A percentile compares a stretch with the other conserved stretches of the same genome.
These are phyloP conservation scores for Nemania sp. DNA, from an alignment of 2,329 filamentous ascomycete genomes.

Conservation along the genomic window DNA sequence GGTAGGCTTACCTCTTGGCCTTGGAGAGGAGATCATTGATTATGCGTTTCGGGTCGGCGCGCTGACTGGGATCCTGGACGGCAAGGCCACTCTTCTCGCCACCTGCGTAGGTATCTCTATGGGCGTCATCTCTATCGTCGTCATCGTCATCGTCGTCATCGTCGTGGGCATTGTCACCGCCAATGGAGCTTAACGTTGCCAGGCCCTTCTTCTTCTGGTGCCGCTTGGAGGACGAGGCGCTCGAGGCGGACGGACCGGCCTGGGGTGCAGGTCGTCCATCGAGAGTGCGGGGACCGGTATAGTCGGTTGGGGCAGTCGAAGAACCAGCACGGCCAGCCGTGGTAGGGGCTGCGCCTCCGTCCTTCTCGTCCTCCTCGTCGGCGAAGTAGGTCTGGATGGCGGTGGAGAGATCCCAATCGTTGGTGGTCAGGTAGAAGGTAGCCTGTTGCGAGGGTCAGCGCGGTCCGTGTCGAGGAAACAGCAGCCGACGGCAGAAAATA, in stretches of 20 bases:
- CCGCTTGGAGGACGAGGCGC: constrained; percentile 45
- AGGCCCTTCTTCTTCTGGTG: constrained; percentile 63
- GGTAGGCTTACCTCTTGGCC: constrained; percentile 59
- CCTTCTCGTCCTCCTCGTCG: constrained; percentile 53
- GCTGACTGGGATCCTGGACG: constrained; percentile 63
- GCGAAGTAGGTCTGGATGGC: constrained; percentile 67
- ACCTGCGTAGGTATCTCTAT: constrained; percentile 77
- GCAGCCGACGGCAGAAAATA: background rate
- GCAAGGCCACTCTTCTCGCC: constrained; percentile 81
- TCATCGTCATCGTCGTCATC: constrained; percentile 62
- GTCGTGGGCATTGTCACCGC: constrained; percentile 53
- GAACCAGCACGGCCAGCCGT: constrained; percentile 45
- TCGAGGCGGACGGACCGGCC: constrained; percentile 41
- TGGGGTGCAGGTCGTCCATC: constrained; percentile 63
- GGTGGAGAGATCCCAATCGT: constrained; percentile 67
- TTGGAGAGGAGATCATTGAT: constrained; percentile 68
- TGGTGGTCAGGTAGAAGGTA: constrained; percentile 66
- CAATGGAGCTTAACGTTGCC: constrained; percentile 62
- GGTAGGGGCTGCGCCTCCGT: constrained; percentile 42
- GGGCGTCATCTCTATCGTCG: constrained; percentile 57
- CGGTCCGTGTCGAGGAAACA: background rate
- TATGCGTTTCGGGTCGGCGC: constrained; percentile 59
- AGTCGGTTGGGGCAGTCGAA: constrained; percentile 42
- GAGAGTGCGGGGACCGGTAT: constrained; percentile 65
- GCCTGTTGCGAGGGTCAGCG: constrained; percentile 54